These are phyloP conservation scores for Penicillium desertorum DNA, from an alignment of 495 filamentous ascomycete genomes.

Conservation along the genomic window DNA sequence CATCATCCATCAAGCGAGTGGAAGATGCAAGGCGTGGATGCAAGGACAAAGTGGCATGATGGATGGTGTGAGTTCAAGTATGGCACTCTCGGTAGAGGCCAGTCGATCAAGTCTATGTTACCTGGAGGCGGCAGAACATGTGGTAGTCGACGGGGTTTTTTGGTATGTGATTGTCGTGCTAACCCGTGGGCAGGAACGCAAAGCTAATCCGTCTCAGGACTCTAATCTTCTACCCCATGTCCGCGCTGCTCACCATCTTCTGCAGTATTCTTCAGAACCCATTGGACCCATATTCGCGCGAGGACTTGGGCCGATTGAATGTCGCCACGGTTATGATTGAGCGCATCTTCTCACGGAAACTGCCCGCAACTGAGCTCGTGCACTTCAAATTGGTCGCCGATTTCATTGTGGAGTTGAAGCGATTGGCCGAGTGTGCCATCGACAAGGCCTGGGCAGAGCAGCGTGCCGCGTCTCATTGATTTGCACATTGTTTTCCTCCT, in stretches of 20 bases:
- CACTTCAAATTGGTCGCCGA: slow-evolving; percentile 49
- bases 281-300: slow-evolving; percentile 42
- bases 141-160: slow-evolving; percentile 45
- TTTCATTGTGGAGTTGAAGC: slow-evolving; percentile 47
- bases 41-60: slow-evolving; percentile 37
- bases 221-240: slow-evolving; percentile 53
- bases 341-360: slow-evolving; percentile 39
- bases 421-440: slow-evolving; percentile 45
- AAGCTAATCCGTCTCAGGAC: slow-evolving; percentile 31
- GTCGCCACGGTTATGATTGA: slow-evolving; percentile 45
- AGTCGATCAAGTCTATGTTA: slow-evolving; percentile 52
- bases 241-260: slow-evolving; percentile 50
- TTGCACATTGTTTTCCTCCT: not conserved
- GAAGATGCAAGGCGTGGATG: slow-evolving; percentile 44
- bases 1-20: slow-evolving; percentile 53
- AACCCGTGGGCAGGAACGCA: not conserved
- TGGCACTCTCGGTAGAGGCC: slow-evolving; percentile 51
- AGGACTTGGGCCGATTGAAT: slow-evolving; percentile 44
- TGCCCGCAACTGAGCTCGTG: slow-evolving; percentile 43
- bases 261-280: slow-evolving; percentile 53
- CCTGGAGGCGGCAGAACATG: slow-evolving; percentile 40
- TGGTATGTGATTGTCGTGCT: slow-evolving; percentile 35
- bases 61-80: slow-evolving; percentile 49
- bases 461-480: slow-evolving; percentile 14
- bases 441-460: slow-evolving; percentile 43